Evolutionary conservation across 2,329 filamentous ascomycete species (phyloP).

Genomic region (Tricladium varicosporioides): DNA sequence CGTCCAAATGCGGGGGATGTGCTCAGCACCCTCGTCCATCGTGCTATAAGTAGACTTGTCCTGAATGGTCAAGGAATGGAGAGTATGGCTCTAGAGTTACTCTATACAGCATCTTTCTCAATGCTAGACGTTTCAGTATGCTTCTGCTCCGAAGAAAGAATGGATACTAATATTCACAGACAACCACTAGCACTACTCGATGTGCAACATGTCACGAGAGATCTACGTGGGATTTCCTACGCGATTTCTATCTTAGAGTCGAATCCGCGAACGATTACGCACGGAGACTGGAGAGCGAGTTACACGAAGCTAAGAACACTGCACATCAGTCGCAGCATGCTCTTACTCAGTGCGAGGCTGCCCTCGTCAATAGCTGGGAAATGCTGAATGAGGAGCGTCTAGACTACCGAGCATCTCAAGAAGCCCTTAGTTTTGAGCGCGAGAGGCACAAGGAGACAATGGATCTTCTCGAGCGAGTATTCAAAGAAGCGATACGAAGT

Average conservation of each 20-base stretch:
- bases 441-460: conserved; percentile 9
- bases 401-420: conserved; percentile 5
- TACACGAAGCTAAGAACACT: conserved; percentile 6
- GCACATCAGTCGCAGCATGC: background rate
- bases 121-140: conserved; percentile 6
- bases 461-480: conserved; percentile 9
- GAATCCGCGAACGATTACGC: conserved; percentile 7
- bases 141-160: background rate
- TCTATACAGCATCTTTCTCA: background rate
- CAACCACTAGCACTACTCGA: background rate
- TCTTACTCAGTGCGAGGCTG: conserved; percentile 4
- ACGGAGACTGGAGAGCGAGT: conserved; percentile 11
- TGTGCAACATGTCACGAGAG: conserved; percentile 9
- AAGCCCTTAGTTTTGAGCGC: conserved; percentile 6
- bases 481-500: conserved; percentile 9
- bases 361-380: background rate
- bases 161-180: conserved; percentile 1
- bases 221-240: conserved; percentile 15
- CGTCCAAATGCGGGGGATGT: background rate
- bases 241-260: conserved; percentile 13
- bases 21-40: background rate
- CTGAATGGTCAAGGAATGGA: background rate
- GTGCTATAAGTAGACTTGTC: background rate
- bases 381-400: conserved; percentile 9
- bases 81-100: background rate